Evolutionary conservation across 2,329 filamentous ascomycete genomes (phyloP).

Genomic region (Nemania sp.): DNA sequence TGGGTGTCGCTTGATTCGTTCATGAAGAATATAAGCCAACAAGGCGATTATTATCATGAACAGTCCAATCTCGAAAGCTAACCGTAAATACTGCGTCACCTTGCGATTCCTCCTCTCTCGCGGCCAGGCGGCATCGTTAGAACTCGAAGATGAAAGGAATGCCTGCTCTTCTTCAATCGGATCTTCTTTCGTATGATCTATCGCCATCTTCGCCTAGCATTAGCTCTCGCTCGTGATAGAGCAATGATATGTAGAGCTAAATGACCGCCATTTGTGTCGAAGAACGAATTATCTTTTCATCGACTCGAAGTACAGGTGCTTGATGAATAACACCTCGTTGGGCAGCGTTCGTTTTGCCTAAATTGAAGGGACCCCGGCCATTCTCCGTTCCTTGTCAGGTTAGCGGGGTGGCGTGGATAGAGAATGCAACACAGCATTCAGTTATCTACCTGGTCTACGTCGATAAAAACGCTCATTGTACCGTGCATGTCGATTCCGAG

Average conservation of each 20-base stretch:
- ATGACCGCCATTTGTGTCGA: not conserved
- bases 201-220: conserved; percentile 25
- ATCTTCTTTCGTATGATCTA: conserved; percentile 43
- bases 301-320: not conserved
- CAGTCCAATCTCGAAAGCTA: conserved; percentile 51
- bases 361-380: conserved; percentile 30
- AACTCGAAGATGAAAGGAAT: conserved; percentile 43
- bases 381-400: conserved; percentile 45
- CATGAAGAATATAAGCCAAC: conserved; percentile 39
- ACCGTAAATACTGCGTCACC: conserved; percentile 44
- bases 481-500: not conserved
- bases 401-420: conserved; percentile 20
- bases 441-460: not conserved
- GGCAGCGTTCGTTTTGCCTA: conserved; percentile 40
- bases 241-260: not conserved
- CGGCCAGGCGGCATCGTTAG: conserved; percentile 37
- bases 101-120: conserved; percentile 27
- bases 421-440: not conserved
- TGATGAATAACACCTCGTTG: conserved; percentile 27
- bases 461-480: not conserved
- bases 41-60: conserved; percentile 46
- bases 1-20: conserved; percentile 42
- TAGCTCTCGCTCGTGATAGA: not conserved
- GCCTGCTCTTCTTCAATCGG: conserved; percentile 49
- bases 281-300: conserved; percentile 2